Evolutionary conservation across 176 grass and related monocot species (phyloP), one percentile per base, ranked within the genome.

Genomic region (Poa pratensis): DNA sequence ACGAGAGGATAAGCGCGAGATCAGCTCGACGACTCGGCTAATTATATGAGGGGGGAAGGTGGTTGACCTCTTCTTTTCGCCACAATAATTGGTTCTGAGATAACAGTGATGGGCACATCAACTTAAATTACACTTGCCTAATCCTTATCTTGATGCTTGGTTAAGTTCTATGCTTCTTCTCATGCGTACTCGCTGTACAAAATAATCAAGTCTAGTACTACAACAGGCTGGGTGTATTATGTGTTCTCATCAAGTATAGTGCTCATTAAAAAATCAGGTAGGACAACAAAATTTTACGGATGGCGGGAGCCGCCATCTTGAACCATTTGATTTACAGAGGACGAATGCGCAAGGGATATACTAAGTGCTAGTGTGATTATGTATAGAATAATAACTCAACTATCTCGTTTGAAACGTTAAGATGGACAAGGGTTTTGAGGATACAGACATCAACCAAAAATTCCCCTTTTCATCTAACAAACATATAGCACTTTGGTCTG

Each of bases 61-160:
- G 40, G 70, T 81, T 70, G 78, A 50, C 78, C 61, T 9, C 66
- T 89, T 58, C 59, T 76, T 89, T 75, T 68, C 80, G 13, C 58
- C 28, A 35, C 48, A 4, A 49, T 49, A 67, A 61, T 26, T 67
- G 54, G 81, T 75, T 81, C 19, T 39, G 43, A 35, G 16, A 48
- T 62, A 32, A 64, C 23, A 40, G 34, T 66, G 76, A 39, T 69
- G 34, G 32, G 2, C 12, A 76, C 17, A 27, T 53, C 28, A 37
- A 22, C 60, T 69, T 35, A 9, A 45, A 26, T 61, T 37, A 17
- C 14, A 3, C 15, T 64, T 63, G 32, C 18, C 78, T 66, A 46
- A 75, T 76, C 59, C 24, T 55, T 72, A 53, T 32, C 37, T 67
- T 37, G 64, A 35, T 18, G 30, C 30, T 19, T 67, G 30, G 63